phyloP scores from a whole-genome alignment of 1,284 basidiomycete genomes.

The Apiotrichum akiyoshidainum region DNA sequence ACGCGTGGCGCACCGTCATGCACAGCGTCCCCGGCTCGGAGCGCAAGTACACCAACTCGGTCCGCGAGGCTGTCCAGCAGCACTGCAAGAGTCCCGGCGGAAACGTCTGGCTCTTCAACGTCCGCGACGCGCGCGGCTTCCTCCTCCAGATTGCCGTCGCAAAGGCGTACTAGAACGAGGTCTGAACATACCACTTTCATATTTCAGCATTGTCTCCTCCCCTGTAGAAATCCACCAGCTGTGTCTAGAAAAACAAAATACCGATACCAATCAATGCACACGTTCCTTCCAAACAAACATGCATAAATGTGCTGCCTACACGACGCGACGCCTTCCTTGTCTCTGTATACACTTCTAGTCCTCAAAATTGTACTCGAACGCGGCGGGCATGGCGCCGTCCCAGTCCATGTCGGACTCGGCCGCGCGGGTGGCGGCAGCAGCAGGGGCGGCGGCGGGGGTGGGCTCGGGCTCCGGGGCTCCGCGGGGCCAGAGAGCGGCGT shows the following conservation, averaged over 20 bases:
- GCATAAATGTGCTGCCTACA: conserved; percentile 5
- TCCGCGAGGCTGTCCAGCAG: conserved; percentile 30
- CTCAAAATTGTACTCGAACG: conserved; percentile 49
- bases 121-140: conserved; percentile 43
- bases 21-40: conserved; percentile 27
- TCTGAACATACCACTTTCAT: not conserved
- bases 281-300: not conserved
- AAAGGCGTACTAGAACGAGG: not conserved
- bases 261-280: no score
- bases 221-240: not conserved
- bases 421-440: conserved; percentile 33
- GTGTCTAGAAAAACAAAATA: not conserved
- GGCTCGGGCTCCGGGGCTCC: conserved; percentile 45
- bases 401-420: conserved; percentile 53
- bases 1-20: conserved; percentile 34
- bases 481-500: conserved; percentile 53
- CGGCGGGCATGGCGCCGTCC: conserved; percentile 71
- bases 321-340: conserved; percentile 1
- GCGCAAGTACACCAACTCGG: conserved; percentile 33
- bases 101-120: conserved; percentile 60
- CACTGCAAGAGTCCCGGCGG: conserved; percentile 9
- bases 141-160: conserved; percentile 20
- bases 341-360: conserved; percentile 26
- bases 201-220: not conserved
- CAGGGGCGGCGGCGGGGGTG: conserved; percentile 32